Percentiles rank a stretch among this genome's conserved stretches.
phyloP scores from a whole-genome alignment of 2,329 filamentous ascomycete species.

The Arthrobotrys sinensis region DNA sequence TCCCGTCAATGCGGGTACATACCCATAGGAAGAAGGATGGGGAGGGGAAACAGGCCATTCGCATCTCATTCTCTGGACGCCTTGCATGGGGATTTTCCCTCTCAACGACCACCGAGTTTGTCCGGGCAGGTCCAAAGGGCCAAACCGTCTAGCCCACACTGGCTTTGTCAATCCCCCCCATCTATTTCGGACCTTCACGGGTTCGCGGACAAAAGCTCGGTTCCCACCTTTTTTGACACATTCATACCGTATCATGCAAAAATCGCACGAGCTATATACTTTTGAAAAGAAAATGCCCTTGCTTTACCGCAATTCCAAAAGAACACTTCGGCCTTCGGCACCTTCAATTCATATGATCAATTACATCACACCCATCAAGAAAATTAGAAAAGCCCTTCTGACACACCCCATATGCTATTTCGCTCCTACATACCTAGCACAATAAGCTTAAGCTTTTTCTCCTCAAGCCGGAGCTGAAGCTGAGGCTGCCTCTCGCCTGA shows the following conservation, averaged over 20 bases:
- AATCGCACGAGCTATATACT: constrained; percentile 6
- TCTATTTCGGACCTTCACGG: constrained; percentile 33
- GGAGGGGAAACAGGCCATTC: constrained; percentile 26
- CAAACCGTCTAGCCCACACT: not conserved
- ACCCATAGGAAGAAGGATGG: not conserved
- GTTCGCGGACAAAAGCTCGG: constrained; percentile 14
- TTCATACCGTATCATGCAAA: constrained; percentile 21
- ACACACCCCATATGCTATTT: constrained; percentile 13
- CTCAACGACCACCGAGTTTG: constrained; percentile 12
- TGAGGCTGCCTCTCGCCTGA: constrained; percentile 17
- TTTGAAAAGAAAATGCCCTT: constrained; percentile 1
- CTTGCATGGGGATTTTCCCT: constrained; percentile 33
- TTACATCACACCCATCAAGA: constrained; percentile 26
- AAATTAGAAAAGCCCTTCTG: constrained; percentile 26
- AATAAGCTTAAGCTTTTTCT: not conserved
- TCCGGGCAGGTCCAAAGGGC: constrained; percentile 25
- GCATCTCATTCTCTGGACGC: constrained; percentile 41
- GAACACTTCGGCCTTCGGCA: constrained; percentile 16
- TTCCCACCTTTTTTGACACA: constrained; percentile 26
- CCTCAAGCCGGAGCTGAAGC: not conserved
- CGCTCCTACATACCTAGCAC: not conserved
- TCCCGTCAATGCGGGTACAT: constrained; percentile 44
- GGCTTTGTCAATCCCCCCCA: not conserved
- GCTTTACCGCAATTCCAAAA: constrained; percentile 13
- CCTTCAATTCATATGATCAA: constrained; percentile 24